Percentiles rank a stretch among this genome's conserved stretches.
Conservation (phyloP, 179 eudicot species). For the Vitellaria paradoxa region DNA sequence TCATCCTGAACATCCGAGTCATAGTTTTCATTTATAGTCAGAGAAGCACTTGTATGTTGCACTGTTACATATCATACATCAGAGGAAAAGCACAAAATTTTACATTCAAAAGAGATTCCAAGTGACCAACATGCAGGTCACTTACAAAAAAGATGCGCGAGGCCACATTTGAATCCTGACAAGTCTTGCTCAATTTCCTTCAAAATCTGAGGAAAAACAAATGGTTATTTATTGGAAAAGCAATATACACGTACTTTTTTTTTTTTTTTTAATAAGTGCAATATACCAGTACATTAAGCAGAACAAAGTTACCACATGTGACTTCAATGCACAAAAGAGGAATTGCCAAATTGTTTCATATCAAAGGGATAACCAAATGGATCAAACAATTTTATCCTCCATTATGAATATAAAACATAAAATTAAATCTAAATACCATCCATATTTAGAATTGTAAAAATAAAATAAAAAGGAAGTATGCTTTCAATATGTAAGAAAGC, state of each 20-base stretch:
- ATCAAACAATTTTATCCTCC: neutral
- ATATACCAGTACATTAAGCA: neutral
- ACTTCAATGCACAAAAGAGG: neutral
- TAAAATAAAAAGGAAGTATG: neutral
- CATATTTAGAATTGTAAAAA: neutral
- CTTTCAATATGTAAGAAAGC: neutral
- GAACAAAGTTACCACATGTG: neutral
- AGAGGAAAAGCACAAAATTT: constrained; percentile 5
- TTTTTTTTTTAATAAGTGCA: neutral
- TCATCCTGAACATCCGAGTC: constrained; percentile 89
- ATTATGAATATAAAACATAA: neutral
- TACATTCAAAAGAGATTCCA: neutral
- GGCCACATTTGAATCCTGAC: constrained; percentile 85
- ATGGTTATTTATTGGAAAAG: neutral
- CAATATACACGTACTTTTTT: too few species aligned
- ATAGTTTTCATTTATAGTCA: constrained; percentile 90
- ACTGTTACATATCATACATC: constrained; percentile 39
- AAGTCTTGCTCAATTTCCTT: constrained; percentile 85
- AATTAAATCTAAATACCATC: neutral
- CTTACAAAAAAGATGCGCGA: constrained; percentile 91
- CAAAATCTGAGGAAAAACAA: constrained; percentile 48
- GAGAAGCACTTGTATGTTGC: constrained; percentile 97
- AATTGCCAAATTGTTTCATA: neutral
- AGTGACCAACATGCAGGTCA: constrained; percentile 8
- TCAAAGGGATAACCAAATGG: neutral